Evolutionary conservation across 495 filamentous ascomycete species (phyloP).

Genomic region (Pseudevernia furfuracea): DNA sequence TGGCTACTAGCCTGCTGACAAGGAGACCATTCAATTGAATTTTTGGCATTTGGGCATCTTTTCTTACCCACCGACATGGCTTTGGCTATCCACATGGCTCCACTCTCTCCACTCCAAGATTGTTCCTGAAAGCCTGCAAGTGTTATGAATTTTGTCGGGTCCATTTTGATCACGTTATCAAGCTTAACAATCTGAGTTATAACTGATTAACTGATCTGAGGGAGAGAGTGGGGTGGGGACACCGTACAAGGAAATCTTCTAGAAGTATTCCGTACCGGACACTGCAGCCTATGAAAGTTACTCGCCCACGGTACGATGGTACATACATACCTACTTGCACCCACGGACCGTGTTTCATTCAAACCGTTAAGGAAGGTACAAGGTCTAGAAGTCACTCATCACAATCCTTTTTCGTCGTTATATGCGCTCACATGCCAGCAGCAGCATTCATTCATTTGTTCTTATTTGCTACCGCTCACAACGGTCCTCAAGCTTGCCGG

Average conservation of each 20-base stretch:
- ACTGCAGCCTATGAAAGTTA: no score
- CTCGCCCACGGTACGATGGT: no score
- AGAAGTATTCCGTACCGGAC: no score
- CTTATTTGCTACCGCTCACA: not conserved
- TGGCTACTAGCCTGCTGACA: no score
- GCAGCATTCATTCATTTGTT: not conserved
- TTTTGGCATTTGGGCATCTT: not conserved
- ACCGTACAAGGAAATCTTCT: not conserved
- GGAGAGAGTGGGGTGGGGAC: not conserved
- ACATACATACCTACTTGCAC: not conserved
- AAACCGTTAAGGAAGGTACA: not conserved
- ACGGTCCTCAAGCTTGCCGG: constrained; percentile 5
- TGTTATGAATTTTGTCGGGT: constrained; percentile 10
- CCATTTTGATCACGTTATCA: constrained; percentile 19
- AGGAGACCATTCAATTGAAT: no score
- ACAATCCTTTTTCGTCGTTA: not conserved
- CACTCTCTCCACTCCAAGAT: not conserved
- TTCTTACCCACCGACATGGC: not conserved
- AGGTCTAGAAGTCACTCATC: not conserved
- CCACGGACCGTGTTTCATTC: not conserved
- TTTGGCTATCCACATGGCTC: constrained; percentile 1
- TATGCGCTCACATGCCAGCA: constrained; percentile 8
- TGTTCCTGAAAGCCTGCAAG: not conserved
- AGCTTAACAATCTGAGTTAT: no score
- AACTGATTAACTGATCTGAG: no score